Base-by-base conservation (phyloP, 2,329 filamentous ascomycete species). In the Epichloe sp. region DNA sequence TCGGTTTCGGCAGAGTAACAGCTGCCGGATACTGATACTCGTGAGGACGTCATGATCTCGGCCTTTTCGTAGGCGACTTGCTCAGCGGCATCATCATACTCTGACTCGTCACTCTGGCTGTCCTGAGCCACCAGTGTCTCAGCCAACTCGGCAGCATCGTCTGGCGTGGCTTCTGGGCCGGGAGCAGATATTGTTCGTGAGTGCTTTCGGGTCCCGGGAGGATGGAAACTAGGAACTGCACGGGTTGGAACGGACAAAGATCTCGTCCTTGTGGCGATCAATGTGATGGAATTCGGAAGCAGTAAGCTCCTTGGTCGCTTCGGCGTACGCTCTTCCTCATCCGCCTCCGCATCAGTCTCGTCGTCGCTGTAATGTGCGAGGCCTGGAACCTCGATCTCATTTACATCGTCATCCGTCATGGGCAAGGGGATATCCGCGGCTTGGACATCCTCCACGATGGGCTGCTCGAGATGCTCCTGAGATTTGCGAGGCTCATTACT, bases 321-420 rank as follows among this genome's bases (percentile, higher is more conserved):
- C 5, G 54, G 54, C 10, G 62, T 54, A 5, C 43, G 7, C 35
- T 72, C 58, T 53, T 71, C 59, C 1, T 68, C 65, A 1, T 67
- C 65, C 4, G 67, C 63, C 2, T 71, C 65, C 8, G 70, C 71
- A 12, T 71, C 70, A 5, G 71, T 71, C 48, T 85, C 83, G 14
- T 83, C 82, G 51, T 87, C 82, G 52, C 74, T 79, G 56, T 81
- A 76, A 12, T 65, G 65, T 1, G 76, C 79, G 5, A 88, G 72
- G 0, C 85, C 85, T 3, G 86, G 85, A 44, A 88, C 77, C 60
- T 93, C 86, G 42, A 94, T 93, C 62, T 94, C 88, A 44, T 83
- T 77, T 7, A 91, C 69, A 61, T 94, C 88, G 46, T 81, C 76
- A 37, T 79, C 73, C 23, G 73, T 73, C 41, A 83, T 70, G 0